A percentile compares a stretch with the other conserved stretches of the same genome.
These are phyloP conservation scores for Euphorbia pulcherrima DNA, from an alignment of 345 rosid genomes.

Conservation along the genomic window DNA sequence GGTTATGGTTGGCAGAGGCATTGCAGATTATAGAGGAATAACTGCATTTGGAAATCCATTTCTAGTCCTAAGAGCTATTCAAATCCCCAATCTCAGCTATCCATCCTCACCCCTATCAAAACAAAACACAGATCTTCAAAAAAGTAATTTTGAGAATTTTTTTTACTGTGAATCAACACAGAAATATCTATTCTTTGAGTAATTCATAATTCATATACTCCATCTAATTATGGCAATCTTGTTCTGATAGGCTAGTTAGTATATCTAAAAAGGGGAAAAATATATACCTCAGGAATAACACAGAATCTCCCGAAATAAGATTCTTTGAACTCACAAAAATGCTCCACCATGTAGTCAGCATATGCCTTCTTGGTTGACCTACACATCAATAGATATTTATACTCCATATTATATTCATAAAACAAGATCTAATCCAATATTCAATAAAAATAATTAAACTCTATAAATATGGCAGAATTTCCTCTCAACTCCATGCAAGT, in stretches of 20 bases:
- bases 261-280: background rate
- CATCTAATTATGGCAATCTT: too few species aligned
- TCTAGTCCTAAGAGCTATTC: conserved; percentile 66
- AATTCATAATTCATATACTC: too few species aligned
- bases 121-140: too few species aligned
- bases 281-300: conserved; percentile 73
- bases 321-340: conserved; percentile 83
- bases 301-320: conserved; percentile 91
- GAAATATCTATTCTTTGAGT: too few species aligned
- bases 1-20: background rate
- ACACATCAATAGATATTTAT: conserved; percentile 23
- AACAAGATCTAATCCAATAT: conserved; percentile 12
- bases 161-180: too few species aligned
- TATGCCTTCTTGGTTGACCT: conserved; percentile 99
- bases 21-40: conserved; percentile 35
- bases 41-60: conserved; percentile 66
- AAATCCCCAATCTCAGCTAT: conserved; percentile 77
- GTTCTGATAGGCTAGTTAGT: too few species aligned
- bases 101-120: conserved; percentile 64
- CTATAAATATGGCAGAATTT: too few species aligned
- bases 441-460: conserved; percentile 38
- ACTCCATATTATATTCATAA: conserved; percentile 9
- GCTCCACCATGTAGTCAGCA: conserved; percentile 97
- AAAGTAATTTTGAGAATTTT: too few species aligned
- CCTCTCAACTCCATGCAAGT: too few species aligned